A percentile compares a stretch with the other conserved stretches of the same genome.
These are phyloP conservation scores for Candida sanyaensis DNA, from an alignment of 1,139 yeast species.

Conservation along the genomic window DNA sequence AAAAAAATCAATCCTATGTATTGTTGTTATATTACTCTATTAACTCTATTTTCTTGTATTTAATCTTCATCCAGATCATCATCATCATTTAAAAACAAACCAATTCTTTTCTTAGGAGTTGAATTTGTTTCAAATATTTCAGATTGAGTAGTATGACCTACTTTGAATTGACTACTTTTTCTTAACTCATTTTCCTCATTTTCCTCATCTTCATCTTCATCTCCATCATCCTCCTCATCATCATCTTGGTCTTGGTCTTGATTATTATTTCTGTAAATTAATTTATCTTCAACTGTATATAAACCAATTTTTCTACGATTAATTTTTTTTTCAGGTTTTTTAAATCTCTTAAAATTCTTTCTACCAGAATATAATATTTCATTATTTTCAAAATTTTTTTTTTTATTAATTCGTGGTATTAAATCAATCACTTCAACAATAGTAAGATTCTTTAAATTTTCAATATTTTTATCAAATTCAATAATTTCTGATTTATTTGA, in stretches of 20 bases:
- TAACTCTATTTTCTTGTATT: neutral
- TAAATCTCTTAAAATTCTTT: slow-evolving; percentile 41
- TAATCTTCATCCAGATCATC: slow-evolving; percentile 2
- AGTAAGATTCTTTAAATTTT: slow-evolving; percentile 25
- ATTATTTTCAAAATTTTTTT: neutral
- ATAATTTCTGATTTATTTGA: slow-evolving; percentile 33
- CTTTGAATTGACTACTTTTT: neutral
- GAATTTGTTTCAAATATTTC: neutral
- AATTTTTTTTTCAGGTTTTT: slow-evolving; percentile 18
- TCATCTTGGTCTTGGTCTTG: slow-evolving; percentile 4
- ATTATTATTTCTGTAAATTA: neutral
- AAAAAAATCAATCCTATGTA: too few relatives aligned
- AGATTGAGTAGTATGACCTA: neutral
- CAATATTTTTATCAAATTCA: slow-evolving; percentile 13
- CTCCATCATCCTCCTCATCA: neutral
- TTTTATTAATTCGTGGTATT: slow-evolving; percentile 17
- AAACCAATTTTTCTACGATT: neutral
- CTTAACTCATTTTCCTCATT: neutral
- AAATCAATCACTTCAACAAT: slow-evolving; percentile 36
- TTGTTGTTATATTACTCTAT: too few relatives aligned
- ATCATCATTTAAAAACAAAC: slow-evolving; percentile 1
- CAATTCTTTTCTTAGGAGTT: neutral
- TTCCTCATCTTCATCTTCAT: slow-evolving; percentile 3
- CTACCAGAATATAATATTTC: slow-evolving; percentile 21
- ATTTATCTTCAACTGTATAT: neutral